Percentiles rank a stretch among this genome's conserved stretches.
Evolutionary conservation across 495 filamentous ascomycete species (phyloP).

Genomic region (Ascodesmis nigricans): DNA sequence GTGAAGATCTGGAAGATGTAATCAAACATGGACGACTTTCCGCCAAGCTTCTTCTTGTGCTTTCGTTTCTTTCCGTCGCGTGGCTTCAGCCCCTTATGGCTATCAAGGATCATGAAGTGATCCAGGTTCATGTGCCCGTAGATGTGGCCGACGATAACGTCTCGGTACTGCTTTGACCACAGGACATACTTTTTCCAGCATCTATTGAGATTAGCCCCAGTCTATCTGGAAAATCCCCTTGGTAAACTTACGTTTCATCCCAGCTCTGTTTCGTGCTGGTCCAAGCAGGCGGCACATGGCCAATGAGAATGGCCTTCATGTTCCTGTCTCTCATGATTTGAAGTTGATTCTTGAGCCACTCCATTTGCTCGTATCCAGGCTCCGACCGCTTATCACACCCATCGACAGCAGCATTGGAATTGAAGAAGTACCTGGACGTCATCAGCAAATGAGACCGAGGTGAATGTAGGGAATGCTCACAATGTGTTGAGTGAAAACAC

Average conservation of each 20-base stretch:
- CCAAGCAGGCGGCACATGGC: constrained; percentile 80
- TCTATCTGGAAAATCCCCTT: not conserved
- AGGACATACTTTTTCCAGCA: constrained; percentile 98
- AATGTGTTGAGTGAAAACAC: constrained; percentile 93
- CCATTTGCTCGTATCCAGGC: constrained; percentile 82
- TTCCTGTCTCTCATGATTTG: constrained; percentile 56
- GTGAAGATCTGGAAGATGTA: constrained; percentile 5
- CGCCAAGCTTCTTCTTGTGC: constrained; percentile 9
- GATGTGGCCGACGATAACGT: constrained; percentile 55
- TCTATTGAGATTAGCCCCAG: constrained; percentile 20
- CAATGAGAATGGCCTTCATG: constrained; percentile 87
- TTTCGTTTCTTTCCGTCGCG: constrained; percentile 24
- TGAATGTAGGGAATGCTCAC: constrained; percentile 9
- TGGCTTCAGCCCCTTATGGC: constrained; percentile 43
- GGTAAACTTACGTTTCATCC: constrained; percentile 36
- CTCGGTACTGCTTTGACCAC: constrained; percentile 73
- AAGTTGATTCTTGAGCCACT: constrained; percentile 88
- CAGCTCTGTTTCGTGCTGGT: constrained; percentile 63
- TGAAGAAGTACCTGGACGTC: constrained; percentile 52
- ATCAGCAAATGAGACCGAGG: constrained; percentile 10
- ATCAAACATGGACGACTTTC: constrained; percentile 1
- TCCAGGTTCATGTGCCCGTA: constrained; percentile 98
- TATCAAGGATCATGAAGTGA: constrained; percentile 88
- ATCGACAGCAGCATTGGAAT: constrained; percentile 76
- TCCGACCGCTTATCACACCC: constrained; percentile 57